Evolutionary conservation across 2,329 filamentous ascomycete species (phyloP).

Genomic region (Stagonosporopsis vannaccii): DNA sequence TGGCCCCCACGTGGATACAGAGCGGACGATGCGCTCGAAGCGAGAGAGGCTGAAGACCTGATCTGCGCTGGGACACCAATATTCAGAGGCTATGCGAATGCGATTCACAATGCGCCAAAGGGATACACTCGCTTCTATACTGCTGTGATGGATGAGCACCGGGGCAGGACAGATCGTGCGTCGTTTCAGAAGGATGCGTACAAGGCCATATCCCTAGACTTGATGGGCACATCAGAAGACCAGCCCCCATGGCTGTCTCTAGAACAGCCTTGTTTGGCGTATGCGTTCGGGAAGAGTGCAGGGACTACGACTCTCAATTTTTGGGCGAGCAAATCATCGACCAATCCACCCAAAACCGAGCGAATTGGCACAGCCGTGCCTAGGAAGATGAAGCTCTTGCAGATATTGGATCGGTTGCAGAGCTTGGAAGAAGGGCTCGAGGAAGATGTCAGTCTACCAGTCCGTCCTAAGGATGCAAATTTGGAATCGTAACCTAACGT

Average conservation of each 20-base stretch:
- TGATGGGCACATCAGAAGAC: constrained; percentile 44
- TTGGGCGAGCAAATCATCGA: constrained; percentile 68
- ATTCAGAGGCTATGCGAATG: constrained; percentile 51
- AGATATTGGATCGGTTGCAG: constrained; percentile 54
- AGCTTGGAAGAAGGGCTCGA: constrained; percentile 52
- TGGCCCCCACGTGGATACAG: constrained; percentile 52
- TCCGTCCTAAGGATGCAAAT: constrained; percentile 12
- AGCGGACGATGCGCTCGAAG: constrained; percentile 40
- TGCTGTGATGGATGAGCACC: constrained; percentile 50
- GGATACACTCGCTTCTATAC: constrained; percentile 52
- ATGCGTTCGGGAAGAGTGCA: constrained; percentile 69
- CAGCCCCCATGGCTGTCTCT: constrained; percentile 71
- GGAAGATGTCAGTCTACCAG: constrained; percentile 50
- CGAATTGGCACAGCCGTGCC: constrained; percentile 66
- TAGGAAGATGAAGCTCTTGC: constrained; percentile 66
- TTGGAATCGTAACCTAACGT: constrained; percentile 37
- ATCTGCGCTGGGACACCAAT: constrained; percentile 50
- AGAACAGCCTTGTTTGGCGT: constrained; percentile 76
- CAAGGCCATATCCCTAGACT: constrained; percentile 48
- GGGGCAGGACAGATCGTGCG: constrained; percentile 49
- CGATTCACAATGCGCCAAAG: constrained; percentile 45
- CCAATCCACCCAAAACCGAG: constrained; percentile 62
- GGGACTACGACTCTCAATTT: constrained; percentile 77
- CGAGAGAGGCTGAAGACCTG: constrained; percentile 47
- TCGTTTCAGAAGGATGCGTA: constrained; percentile 46